Percentiles rank a stretch among this genome's conserved stretches.
These are phyloP conservation scores for Metarhizium brunneum DNA, from an alignment of 2,329 filamentous ascomycete genomes.

Conservation along the genomic window DNA sequence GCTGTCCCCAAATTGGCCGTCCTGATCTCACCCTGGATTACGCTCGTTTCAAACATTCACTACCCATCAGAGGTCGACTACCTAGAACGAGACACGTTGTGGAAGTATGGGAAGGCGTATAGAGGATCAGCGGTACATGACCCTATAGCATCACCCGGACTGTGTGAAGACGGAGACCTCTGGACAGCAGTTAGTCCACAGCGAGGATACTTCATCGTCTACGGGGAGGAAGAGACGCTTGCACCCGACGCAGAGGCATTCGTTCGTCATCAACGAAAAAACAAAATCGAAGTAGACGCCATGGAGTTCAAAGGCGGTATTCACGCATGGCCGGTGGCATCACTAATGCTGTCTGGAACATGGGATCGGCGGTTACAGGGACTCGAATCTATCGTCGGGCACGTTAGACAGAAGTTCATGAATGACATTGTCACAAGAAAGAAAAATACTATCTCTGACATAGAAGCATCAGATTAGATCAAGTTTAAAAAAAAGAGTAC, in stretches of 20 bases:
- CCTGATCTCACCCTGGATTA: slow-evolving; percentile 75
- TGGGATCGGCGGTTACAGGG: slow-evolving; percentile 42
- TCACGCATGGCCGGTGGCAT: slow-evolving; percentile 75
- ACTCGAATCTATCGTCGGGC: slow-evolving; percentile 30
- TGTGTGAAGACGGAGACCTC: slow-evolving; percentile 53
- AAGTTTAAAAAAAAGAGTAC: slow-evolving; percentile 34
- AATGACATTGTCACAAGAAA: slow-evolving; percentile 9
- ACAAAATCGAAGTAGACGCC: slow-evolving; percentile 44
- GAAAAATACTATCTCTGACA: slow-evolving; percentile 7
- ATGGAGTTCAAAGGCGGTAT: slow-evolving; percentile 57
- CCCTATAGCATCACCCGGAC: slow-evolving; percentile 52
- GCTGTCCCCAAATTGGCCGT: slow-evolving; percentile 45
- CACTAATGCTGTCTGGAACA: slow-evolving; percentile 43
- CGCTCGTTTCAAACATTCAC: slow-evolving; percentile 59
- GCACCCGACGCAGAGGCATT: slow-evolving; percentile 58
- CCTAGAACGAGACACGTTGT: slow-evolving; percentile 56
- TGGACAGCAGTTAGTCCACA: slow-evolving; percentile 60
- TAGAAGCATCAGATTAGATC: slow-evolving; percentile 51
- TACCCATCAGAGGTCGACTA: slow-evolving; percentile 66
- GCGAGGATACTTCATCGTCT: slow-evolving; percentile 60
- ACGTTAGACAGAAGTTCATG: slow-evolving; percentile 25
- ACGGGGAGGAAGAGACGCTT: slow-evolving; percentile 71
- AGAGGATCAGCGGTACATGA: slow-evolving; percentile 30
- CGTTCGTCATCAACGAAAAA: slow-evolving; percentile 43
- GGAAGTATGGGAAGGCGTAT: slow-evolving; percentile 63